phyloP scores from a whole-genome alignment of 148 eudicot species.

The Polygonum maritimum region DNA sequence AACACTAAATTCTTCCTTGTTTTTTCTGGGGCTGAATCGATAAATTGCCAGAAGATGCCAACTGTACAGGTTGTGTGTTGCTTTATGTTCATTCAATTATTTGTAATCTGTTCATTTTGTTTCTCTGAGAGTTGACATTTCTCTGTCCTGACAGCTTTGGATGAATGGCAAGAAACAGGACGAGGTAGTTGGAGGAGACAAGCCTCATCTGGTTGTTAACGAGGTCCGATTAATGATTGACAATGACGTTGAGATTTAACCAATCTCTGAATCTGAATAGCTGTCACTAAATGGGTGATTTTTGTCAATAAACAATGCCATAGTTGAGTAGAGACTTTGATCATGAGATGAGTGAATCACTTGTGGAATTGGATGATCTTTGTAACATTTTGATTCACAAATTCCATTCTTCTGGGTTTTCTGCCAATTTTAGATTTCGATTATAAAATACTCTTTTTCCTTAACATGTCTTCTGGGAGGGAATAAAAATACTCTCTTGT shows the following conservation, averaged over 20 bases:
- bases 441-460: no score
- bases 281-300: background rate
- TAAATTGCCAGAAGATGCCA: slow-evolving; percentile 52
- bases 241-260: background rate
- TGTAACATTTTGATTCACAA: background rate
- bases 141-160: slow-evolving; percentile 30
- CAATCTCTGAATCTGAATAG: slow-evolving; percentile 4
- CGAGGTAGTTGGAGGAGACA: slow-evolving; percentile 62
- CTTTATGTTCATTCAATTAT: background rate
- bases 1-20: background rate
- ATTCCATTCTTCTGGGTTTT: background rate
- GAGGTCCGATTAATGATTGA: slow-evolving; percentile 63
- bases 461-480: no score
- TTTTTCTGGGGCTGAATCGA: slow-evolving; percentile 13
- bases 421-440: background rate
- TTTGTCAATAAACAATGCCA: background rate
- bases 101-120: background rate
- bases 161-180: slow-evolving; percentile 48
- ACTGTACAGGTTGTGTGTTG: slow-evolving; percentile 43
- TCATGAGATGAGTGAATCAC: background rate
- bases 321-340: background rate
- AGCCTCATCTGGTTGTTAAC: slow-evolving; percentile 48
- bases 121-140: background rate
- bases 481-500: no score
- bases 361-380: background rate